A percentile compares a stretch with the other conserved stretches of the same genome.
Evolutionary conservation across 345 rosid genomes (phyloP).

Genomic region (Rhodomyrtus tomentosa): DNA sequence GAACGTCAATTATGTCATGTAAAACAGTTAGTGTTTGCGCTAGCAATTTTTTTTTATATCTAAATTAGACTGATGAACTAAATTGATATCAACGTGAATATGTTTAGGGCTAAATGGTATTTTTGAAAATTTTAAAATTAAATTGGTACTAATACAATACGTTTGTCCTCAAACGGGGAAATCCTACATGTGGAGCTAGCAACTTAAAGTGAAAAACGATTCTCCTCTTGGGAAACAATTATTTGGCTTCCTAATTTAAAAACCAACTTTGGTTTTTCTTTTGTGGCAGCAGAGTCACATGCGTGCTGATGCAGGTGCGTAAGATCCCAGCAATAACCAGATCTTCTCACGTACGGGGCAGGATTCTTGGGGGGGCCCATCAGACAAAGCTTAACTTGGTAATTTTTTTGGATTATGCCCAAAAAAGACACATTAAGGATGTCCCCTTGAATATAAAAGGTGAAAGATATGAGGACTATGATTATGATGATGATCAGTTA

Average conservation of each 20-base stretch:
- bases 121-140: too few relatives aligned
- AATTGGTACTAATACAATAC: too few relatives aligned
- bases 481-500: not conserved
- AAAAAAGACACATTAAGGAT: not conserved
- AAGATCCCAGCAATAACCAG: not conserved
- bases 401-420: not conserved
- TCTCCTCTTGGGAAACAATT: not conserved
- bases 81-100: too few relatives aligned
- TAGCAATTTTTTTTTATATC: too few relatives aligned
- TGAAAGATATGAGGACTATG: not conserved
- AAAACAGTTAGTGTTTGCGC: accelerated
- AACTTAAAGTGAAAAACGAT: not conserved
- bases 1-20: too few relatives aligned
- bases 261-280: not conserved
- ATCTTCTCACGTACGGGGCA: not conserved
- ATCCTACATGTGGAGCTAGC: not conserved
- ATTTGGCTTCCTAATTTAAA: not conserved
- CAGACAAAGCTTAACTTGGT: not conserved
- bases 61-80: too few relatives aligned
- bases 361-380: not conserved
- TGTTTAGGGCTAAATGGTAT: too few relatives aligned
- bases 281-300: not conserved
- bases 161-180: not conserved
- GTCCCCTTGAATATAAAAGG: not conserved
- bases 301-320: not conserved